Evolutionary conservation across 106 monocot species (phyloP).

Genomic region (Phalaenopsis equestris): DNA sequence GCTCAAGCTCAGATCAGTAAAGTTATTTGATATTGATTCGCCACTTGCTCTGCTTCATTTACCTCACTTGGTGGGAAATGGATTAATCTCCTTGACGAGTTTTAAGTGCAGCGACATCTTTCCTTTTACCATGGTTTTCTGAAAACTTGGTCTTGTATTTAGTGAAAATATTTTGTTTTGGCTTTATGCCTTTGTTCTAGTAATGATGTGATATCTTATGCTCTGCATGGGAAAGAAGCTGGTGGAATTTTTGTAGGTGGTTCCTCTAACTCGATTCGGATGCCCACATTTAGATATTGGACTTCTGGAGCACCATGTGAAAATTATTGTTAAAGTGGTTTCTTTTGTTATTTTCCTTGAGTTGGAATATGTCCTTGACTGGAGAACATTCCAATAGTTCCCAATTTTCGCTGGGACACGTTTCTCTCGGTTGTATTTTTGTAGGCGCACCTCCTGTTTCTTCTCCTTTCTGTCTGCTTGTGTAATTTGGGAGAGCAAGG

Average conservation of each 20-base stretch:
- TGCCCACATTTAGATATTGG: not conserved
- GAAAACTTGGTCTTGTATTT: not conserved
- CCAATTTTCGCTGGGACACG: not conserved
- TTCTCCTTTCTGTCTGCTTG: not conserved
- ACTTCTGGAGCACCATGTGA: not conserved
- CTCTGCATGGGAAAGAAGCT: not conserved
- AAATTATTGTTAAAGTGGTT: not conserved
- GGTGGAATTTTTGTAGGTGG: not conserved
- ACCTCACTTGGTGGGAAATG: not conserved
- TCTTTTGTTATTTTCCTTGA: not conserved
- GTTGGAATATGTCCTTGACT: not conserved
- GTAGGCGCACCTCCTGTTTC: not conserved
- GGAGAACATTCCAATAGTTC: not conserved
- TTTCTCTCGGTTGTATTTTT: not conserved
- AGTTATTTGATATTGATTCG: not conserved
- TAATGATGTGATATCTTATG: not conserved
- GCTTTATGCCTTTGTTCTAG: not conserved
- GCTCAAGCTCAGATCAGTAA: not conserved
- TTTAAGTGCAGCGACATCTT: not conserved
- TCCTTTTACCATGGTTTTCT: not conserved
- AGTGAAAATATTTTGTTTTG: not conserved
- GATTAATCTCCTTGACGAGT: not conserved
- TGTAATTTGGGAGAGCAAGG: not conserved
- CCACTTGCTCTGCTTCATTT: not conserved
- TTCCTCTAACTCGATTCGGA: not conserved